Base-by-base conservation (phyloP, 2,329 filamentous ascomycete species). In the Graphilbum ipis-grandicollis region DNA sequence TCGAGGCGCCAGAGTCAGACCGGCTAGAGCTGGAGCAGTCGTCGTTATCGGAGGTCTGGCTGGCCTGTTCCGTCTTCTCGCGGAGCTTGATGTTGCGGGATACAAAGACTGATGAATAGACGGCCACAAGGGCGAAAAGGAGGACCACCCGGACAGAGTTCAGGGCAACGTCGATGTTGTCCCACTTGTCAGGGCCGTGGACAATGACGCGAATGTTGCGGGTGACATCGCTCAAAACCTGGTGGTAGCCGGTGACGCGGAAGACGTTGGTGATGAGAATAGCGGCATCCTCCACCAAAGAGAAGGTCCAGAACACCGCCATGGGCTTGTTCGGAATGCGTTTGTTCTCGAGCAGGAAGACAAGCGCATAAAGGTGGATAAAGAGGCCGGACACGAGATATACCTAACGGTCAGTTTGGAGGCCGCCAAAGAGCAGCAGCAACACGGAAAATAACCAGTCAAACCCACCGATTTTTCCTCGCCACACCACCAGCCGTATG, bases 401-500 rank as follows among this genome's bases (percentile, higher is more conserved):
- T n/a, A 47, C 43, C 44, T 44, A 25, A 10, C 21, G 25, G 35
- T 43, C 13, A 43, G 39, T 30, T 14, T 28, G 9, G n/a, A n/a
- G n/a, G n/a, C n/a, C n/a, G n/a, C n/a, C n/a, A n/a, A n/a, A n/a
- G n/a, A n/a, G n/a, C n/a, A n/a, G n/a, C n/a, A n/a, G n/a, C n/a
- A n/a, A n/a, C n/a, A n/a, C n/a, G n/a, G n/a, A n/a, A n/a, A n/a
- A n/a, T n/a, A n/a, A n/a, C n/a, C n/a, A n/a, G n/a, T n/a, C n/a
- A n/a, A 21, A 50, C 52, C 39, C 45, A 55, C 52, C 34, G 46
- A 46, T 19, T 44, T 44, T 37, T 52, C 48, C 36, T 90, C 73
- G 39, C 81, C 81, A 51, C 81, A 84, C 83, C 84, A 93, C 79
- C 79, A 86, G 40, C 68, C 63, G 43, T 75, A 64, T 31, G 43